Base-by-base conservation (phyloP, 2,329 filamentous ascomycete genomes). In the Aspergillus sp. region DNA sequence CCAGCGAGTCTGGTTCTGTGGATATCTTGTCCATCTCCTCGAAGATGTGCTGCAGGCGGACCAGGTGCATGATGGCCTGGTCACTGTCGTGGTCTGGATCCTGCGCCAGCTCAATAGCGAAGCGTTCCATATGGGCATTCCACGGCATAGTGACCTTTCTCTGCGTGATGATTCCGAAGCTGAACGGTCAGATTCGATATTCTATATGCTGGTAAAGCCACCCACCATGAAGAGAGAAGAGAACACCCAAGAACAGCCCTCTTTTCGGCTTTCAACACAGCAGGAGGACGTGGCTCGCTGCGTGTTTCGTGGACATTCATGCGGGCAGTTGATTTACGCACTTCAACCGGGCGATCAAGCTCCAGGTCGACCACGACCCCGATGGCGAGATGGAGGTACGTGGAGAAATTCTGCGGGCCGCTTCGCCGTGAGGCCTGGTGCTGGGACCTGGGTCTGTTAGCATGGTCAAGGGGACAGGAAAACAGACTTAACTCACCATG, bases 161-260 rank as follows among this genome's bases (percentile, higher is more conserved):
- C 51, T 63, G 59, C 21, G 56, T 43, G 14, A 63, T 60, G 3
- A 58, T 51, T 1, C 49, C 61, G 17, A 47, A 51, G 14, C 59
- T 61, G 27, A 21, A 12, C 11, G 5, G 6, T 35, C n/a, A 31
- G 27, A 11, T 31, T 31, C 27, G 27, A 31, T 11, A 31, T 31
- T 4, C 27, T 0, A 4, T 14, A 9, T 9, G 12, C 35, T 21
- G 19, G 33, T 21, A 23, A 39, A n/a, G 17, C n/a, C n/a, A 19
- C 59, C 55, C 62, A 78, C 77, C 72, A 70, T 5, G 76, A 77
- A 11, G 75, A 74, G 12, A 80, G 63, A 58, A 77, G 78, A 59
- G 76, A 81, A 27, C 76, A 73, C 4, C 77, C 79, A 3, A 75
- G 73, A 12, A 78, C 69, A 2, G 78, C 77, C 47, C 78, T 71